A percentile compares a stretch with the other conserved stretches of the same genome.
These are phyloP conservation scores for Dendrobium officinale DNA, from an alignment of 106 monocot species.

Conservation along the genomic window DNA sequence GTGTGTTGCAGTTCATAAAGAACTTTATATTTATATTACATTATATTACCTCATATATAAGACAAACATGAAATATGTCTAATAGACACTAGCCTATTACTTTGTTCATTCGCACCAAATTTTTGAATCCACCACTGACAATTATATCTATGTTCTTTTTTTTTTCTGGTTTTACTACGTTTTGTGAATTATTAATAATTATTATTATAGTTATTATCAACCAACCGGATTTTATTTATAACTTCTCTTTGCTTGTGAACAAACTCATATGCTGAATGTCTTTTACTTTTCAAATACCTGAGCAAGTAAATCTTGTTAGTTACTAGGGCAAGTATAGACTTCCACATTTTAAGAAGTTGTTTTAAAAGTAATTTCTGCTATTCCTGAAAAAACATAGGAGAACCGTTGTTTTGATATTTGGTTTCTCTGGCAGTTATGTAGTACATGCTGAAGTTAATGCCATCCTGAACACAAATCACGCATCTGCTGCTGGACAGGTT, in stretches of 20 bases:
- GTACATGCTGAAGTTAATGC: conserved; percentile 98
- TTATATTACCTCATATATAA: too few species aligned
- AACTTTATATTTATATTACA: too few species aligned
- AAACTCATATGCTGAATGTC: neutral
- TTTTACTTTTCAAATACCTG: neutral
- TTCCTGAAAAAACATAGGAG: neutral
- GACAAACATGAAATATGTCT: too few species aligned
- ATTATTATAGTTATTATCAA: too few species aligned
- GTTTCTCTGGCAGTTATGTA: conserved; percentile 55
- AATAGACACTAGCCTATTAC: too few species aligned
- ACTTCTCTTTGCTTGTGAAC: neutral
- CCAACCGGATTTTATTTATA: neutral
- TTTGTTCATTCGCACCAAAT: too few species aligned
- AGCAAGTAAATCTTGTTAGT: neutral
- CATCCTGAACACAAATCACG: conserved; percentile 91
- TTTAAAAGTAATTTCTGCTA: neutral
- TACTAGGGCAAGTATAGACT: neutral
- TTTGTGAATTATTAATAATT: too few species aligned
- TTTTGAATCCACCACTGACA: too few species aligned
- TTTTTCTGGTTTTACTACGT: too few species aligned
- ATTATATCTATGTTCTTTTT: too few species aligned
- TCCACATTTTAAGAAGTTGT: neutral
- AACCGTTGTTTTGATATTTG: conserved; percentile 8
- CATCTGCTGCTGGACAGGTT: conserved; percentile 90
- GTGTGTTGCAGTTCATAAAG: too few species aligned